These are phyloP conservation scores for Solanum paucissectum DNA, from an alignment of 257 asterid genomes.

Conservation along the genomic window DNA sequence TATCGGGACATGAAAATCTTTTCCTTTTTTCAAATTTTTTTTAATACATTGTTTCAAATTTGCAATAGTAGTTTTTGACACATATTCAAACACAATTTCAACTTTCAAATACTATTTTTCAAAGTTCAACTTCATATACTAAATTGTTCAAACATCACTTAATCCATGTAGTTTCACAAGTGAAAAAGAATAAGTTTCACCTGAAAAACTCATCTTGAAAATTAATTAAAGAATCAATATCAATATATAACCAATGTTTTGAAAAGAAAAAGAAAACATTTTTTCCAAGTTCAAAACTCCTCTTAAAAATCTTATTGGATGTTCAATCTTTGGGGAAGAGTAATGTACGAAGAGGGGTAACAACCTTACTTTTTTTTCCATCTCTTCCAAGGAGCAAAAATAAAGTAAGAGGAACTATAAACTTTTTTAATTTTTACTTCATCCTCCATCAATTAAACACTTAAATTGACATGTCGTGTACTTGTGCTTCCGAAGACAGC, in stretches of 20 bases:
- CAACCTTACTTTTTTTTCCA: neutral
- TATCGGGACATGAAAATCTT: no score
- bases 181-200: neutral
- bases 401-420: neutral
- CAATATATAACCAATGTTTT: no score
- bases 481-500: neutral
- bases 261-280: neutral
- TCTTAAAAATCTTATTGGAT: neutral
- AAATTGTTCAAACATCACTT: neutral
- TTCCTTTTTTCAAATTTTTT: no score
- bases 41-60: no score
- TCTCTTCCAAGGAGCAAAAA: neutral
- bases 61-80: neutral
- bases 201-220: neutral
- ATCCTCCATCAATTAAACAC: neutral
- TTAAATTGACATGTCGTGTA: neutral
- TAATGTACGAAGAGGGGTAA: neutral
- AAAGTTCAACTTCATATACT: neutral
- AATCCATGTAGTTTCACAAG: neutral
- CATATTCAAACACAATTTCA: neutral
- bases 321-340: neutral
- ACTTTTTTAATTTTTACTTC: neutral
- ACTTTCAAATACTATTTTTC: neutral
- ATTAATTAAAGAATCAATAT: no score
- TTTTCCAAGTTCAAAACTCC: neutral